Percentiles rank a stretch among this genome's conserved stretches.
phyloP scores from a whole-genome alignment of 2,329 filamentous ascomycete genomes.

The Fusarium sublunatum region DNA sequence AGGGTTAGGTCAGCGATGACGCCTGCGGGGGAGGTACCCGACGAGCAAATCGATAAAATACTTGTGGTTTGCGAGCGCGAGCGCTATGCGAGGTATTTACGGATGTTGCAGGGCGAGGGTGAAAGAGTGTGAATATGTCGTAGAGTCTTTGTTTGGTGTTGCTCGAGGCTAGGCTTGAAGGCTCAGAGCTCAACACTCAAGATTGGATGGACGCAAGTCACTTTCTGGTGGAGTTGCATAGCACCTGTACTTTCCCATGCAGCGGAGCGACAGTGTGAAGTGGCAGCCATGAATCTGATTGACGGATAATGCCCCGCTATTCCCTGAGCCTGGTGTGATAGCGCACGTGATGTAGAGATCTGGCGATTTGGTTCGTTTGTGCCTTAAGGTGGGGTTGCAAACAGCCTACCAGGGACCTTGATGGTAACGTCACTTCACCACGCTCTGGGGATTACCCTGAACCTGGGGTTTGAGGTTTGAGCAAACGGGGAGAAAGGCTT shows the following conservation, averaged over 20 bases:
- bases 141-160: constrained; percentile 41
- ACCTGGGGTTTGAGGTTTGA: constrained; percentile 14
- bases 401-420: constrained; percentile 33
- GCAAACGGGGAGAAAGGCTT: background rate
- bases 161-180: constrained; percentile 34
- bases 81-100: constrained; percentile 20
- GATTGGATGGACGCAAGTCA: constrained; percentile 47
- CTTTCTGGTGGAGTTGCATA: constrained; percentile 49
- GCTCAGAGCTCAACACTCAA: constrained; percentile 38
- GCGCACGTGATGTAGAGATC: constrained; percentile 40
- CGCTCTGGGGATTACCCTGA: constrained; percentile 36
- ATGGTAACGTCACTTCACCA: constrained; percentile 40
- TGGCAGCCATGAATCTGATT: constrained; percentile 32
- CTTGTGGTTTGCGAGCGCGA: constrained; percentile 25
- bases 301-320: constrained; percentile 33
- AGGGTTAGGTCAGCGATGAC: constrained; percentile 56
- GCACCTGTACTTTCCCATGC: constrained; percentile 51
- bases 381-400: constrained; percentile 41
- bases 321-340: constrained; percentile 34
- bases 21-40: constrained; percentile 47
- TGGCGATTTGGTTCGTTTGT: constrained; percentile 41
- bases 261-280: constrained; percentile 38
- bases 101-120: constrained; percentile 21
- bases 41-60: constrained; percentile 34
- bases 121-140: constrained; percentile 22